These are phyloP conservation scores for Aotearoamyces nothofagi DNA, from an alignment of 2,329 filamentous ascomycete genomes.

Conservation along the genomic window DNA sequence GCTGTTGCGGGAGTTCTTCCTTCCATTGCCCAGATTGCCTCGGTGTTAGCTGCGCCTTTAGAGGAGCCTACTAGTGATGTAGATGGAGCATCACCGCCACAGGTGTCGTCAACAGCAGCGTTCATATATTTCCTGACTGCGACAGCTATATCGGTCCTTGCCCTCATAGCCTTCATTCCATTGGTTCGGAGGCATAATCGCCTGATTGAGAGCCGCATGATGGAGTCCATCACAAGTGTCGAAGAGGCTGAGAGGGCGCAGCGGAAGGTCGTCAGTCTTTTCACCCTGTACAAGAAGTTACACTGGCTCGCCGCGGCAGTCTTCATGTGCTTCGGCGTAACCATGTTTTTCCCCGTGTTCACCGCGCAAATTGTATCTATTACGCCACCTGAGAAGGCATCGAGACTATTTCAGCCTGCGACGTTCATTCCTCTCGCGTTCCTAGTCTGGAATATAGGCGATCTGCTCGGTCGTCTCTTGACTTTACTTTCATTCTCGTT, in stretches of 20 bases:
- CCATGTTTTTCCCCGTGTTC: slow-evolving; percentile 94
- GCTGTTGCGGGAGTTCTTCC: slow-evolving; percentile 84
- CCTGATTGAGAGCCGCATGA: slow-evolving; percentile 34
- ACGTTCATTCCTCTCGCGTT: slow-evolving; percentile 85
- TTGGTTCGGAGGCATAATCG: slow-evolving; percentile 47
- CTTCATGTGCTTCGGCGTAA: slow-evolving; percentile 65
- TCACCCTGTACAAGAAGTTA: slow-evolving; percentile 59
- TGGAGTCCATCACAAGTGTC: slow-evolving; percentile 32
- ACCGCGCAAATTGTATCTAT: slow-evolving; percentile 51
- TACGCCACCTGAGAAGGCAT: slow-evolving; percentile 23
- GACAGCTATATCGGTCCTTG: slow-evolving; percentile 54
- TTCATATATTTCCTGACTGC: slow-evolving; percentile 88
- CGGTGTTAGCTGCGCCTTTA: slow-evolving; percentile 53
- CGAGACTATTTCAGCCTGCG: slow-evolving; percentile 49
- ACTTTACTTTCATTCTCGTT: slow-evolving; percentile 36
- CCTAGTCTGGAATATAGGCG: slow-evolving; percentile 74
- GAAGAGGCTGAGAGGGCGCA: slow-evolving; percentile 35
- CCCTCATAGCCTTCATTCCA: slow-evolving; percentile 60
- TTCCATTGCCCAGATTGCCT: slow-evolving; percentile 71
- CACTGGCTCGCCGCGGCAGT: slow-evolving; percentile 64
- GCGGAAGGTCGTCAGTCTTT: slow-evolving; percentile 40
- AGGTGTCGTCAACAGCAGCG: slow-evolving; percentile 50
- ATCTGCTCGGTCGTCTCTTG: not conserved
- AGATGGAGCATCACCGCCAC: slow-evolving; percentile 16
- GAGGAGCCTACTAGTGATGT: slow-evolving; percentile 18